phyloP scores from a whole-genome alignment of 139 green algal genomes.

The Pleodorina starrii region DNA sequence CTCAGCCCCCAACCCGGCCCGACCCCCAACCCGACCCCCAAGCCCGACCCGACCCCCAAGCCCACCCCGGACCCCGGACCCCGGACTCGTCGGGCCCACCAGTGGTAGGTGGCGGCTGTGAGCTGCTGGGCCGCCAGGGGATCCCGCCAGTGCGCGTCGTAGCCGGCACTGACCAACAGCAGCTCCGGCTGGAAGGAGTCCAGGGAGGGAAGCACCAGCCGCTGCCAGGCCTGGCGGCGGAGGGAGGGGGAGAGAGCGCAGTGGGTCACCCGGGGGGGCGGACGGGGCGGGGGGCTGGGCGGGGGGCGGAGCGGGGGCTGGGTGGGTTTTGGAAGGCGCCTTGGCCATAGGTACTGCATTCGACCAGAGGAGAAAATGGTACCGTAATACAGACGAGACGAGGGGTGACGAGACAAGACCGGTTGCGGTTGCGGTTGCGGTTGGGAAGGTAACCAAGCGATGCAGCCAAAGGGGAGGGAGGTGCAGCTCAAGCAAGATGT shows the following conservation, averaged over 20 bases:
- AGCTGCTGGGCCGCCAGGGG: conserved; percentile 88
- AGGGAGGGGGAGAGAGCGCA: neutral
- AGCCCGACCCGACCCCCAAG: neutral
- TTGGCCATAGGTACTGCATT: no score
- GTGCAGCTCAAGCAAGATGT: no score
- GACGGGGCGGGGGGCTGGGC: neutral
- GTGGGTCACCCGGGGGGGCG: neutral
- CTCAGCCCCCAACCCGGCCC: no score
- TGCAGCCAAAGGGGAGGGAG: no score
- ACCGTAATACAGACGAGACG: no score
- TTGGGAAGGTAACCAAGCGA: no score
- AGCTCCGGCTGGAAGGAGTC: conserved; percentile 87
- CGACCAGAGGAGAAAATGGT: no score
- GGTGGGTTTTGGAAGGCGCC: no score
- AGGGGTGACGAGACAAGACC: no score
- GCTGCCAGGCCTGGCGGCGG: neutral
- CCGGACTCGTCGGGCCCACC: no score
- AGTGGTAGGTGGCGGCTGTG: conserved; percentile 81
- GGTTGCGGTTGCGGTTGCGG: no score
- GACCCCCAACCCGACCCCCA: neutral
- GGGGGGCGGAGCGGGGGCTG: neutral
- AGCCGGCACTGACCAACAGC: conserved; percentile 89
- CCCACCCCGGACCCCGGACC: no score
- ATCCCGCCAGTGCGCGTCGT: conserved; percentile 93
- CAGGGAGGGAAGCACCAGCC: conserved; percentile 81